Evolutionary conservation across 331 rosid genomes (phyloP), one percentile per base, ranked within the genome.

Genomic region (Cucumis variabilis): DNA sequence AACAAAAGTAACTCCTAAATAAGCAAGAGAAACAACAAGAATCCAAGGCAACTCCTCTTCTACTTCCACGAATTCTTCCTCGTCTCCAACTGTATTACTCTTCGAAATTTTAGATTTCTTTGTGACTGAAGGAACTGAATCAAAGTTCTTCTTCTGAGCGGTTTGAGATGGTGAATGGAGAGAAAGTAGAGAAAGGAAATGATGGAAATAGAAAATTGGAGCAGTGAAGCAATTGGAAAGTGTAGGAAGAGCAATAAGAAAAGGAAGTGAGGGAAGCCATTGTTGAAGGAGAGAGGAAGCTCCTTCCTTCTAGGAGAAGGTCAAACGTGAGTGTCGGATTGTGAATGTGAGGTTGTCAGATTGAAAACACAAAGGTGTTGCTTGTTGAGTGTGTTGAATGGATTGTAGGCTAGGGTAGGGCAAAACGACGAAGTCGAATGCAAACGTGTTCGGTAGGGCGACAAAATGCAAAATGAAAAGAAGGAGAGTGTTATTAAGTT

Each of bases 31-130:
- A 68, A 97, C 69, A 25, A 98, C 98, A 21, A 97, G 96, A 88
- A 97, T 92, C 99, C 99, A 97, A 0, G 99, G 98, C 17, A 97
- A 86, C 79, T 95, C 98, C 86, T 94, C 99, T 88, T 96, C 98
- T 62, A 93, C 96, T 87, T 94, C 99, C 66, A 90, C 98, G 7
- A 79, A 85, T 17, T 74, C 83, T 67, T 91, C 94, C 25, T 82
- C 87, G 41, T 89, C 85, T 9, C 80, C 86, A 50, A 27, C 60
- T 37, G 69, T 44, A 62, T 69, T 60, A 2, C 9, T 44, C 65
- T 75, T 24, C 15, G 82, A 80, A 72, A 16, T 63, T 24, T 77
- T 28, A 1, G 62, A 78, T 67, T 81, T 83, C 58, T 88, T 85
- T 6, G 41, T 62, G 51, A 10, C 83, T 27, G 19, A 83, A 27